Conservation (phyloP, 306 rosid species). For the Vigna nakashimae region DNA sequence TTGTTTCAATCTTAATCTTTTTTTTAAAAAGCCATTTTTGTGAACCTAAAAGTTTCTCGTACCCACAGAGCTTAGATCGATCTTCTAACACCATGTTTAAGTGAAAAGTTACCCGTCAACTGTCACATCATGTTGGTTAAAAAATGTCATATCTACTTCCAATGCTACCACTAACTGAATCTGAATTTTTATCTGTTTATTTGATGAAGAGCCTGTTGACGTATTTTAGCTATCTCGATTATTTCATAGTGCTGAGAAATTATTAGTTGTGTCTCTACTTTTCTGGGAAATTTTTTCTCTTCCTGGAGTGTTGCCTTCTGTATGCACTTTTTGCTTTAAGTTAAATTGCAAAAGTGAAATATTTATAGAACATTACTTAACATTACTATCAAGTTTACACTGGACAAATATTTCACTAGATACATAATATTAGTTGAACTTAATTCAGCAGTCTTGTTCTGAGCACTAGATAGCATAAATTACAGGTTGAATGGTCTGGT, state of each 20-base stretch:
- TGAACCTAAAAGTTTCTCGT: not conserved
- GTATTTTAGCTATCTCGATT: constrained; percentile 13
- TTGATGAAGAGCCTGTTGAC: not conserved
- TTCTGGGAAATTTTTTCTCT: not conserved
- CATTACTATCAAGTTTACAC: not conserved
- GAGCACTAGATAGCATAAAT: constrained; percentile 41
- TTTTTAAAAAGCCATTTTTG: not conserved
- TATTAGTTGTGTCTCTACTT: constrained; percentile 15
- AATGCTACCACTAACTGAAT: constrained; percentile 10
- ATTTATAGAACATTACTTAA: not conserved
- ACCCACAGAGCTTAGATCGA: too few species aligned
- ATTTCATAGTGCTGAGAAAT: not conserved
- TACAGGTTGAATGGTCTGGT: constrained; percentile 84
- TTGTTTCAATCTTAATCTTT: not conserved
- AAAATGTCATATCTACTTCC: not conserved
- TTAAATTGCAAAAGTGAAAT: constrained; percentile 1
- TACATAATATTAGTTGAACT: constrained; percentile 19
- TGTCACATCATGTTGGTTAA: too few species aligned
- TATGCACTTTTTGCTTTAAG: not conserved
- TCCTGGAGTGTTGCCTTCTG: not conserved
- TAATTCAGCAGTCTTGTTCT: constrained; percentile 35
- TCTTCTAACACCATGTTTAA: too few species aligned
- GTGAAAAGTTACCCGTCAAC: too few species aligned
- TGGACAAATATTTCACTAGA: constrained; percentile 5
- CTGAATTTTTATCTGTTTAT: not conserved